Evolutionary conservation across 305 asterid species (phyloP).

Genomic region (Fraxinus sp.): DNA sequence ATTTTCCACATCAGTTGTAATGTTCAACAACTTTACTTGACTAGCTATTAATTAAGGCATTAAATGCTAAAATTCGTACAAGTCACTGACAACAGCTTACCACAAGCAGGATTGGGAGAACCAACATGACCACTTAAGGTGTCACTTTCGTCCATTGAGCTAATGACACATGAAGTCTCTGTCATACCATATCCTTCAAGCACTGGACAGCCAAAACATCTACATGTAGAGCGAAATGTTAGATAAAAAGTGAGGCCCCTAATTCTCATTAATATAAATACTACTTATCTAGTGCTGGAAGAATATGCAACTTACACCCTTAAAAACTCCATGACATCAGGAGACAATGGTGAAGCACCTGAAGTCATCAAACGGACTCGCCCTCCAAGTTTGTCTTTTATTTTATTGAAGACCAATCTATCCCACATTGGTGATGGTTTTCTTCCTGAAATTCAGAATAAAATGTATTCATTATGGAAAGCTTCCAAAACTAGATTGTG

Average conservation of each 20-base stretch:
- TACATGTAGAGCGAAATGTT: conserved; percentile 30
- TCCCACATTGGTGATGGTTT: conserved; percentile 98
- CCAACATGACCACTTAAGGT: conserved; percentile 85
- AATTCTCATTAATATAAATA: conserved; percentile 12
- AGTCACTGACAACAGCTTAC: conserved; percentile 41
- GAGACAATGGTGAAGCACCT: conserved; percentile 98
- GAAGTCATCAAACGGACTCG: conserved; percentile 89
- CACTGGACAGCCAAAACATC: conserved; percentile 91
- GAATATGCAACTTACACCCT: conserved; percentile 67
- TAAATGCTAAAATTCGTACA: neutral
- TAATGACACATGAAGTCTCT: conserved; percentile 92
- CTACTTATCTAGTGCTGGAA: neutral
- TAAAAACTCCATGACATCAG: conserved; percentile 92
- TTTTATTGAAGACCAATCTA: conserved; percentile 91
- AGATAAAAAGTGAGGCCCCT: conserved; percentile 15
- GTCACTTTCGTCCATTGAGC: conserved; percentile 75
- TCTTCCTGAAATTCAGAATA: conserved; percentile 53
- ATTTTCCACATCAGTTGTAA: conserved; percentile 4
- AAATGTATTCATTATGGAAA: conserved; percentile 1
- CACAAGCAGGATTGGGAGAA: conserved; percentile 94
- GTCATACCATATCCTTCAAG: conserved; percentile 98
- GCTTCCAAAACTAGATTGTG: conserved; percentile 7
- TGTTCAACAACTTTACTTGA: conserved; percentile 1
- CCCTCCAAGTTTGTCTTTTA: conserved; percentile 93
- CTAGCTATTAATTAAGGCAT: conserved; percentile 4